These are phyloP conservation scores for Alloascoidea hylecoeti DNA, from an alignment of 805 yeast genomes.

Conservation along the genomic window DNA sequence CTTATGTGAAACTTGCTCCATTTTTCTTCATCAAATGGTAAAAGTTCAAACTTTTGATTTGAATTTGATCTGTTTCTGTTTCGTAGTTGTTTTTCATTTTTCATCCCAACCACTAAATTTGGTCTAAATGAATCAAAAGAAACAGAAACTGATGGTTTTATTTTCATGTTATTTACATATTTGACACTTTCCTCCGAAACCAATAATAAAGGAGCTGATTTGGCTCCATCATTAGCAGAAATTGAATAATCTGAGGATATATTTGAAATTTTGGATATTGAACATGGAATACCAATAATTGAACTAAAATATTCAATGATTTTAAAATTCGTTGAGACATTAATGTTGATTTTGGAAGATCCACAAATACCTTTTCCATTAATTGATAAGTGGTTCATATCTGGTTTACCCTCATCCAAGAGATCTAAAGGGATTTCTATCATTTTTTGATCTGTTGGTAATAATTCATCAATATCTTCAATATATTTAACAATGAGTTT, in stretches of 20 bases:
- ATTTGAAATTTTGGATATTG: constrained; percentile 15
- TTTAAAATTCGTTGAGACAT: constrained; percentile 7
- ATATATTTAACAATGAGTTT: constrained; percentile 8
- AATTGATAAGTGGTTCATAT: not conserved
- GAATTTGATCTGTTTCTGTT: no score
- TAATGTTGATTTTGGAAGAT: constrained; percentile 2
- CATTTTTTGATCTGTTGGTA: not conserved
- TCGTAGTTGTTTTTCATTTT: no score
- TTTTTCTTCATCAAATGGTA: constrained; percentile 24
- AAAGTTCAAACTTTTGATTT: constrained; percentile 6
- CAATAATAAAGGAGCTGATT: constrained; percentile 19
- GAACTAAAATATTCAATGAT: constrained; percentile 17
- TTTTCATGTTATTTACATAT: no score
- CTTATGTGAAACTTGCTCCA: constrained; percentile 16
- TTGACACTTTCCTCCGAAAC: constrained; percentile 19
- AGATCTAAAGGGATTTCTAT: constrained; percentile 3
- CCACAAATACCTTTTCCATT: not conserved
- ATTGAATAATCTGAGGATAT: constrained; percentile 3
- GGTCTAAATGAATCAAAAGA: constrained; percentile 19
- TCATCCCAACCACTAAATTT: constrained; percentile 22
- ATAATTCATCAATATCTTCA: constrained; percentile 4
- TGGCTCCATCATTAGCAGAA: constrained; percentile 7
- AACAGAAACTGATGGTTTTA: no score
- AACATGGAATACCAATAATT: constrained; percentile 19
- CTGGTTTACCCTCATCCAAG: not conserved